Conservation (phyloP, 2,329 filamentous ascomycete species). For the Pseudofabraea citricarpa region DNA sequence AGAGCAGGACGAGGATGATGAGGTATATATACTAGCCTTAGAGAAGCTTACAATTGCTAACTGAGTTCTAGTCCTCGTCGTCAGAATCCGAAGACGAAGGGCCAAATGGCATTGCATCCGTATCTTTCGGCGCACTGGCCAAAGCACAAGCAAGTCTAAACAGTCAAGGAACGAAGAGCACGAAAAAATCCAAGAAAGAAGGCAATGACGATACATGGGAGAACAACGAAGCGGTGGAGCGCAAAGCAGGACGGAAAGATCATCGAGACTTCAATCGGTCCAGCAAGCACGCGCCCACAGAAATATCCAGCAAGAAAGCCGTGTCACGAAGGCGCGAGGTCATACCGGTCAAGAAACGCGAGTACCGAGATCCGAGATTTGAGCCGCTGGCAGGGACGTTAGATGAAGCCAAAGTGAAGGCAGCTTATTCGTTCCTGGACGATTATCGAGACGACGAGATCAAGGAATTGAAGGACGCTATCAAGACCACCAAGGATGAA, state of each 20-base stretch:
- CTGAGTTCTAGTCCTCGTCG: slow-evolving; percentile 2
- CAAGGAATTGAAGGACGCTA: slow-evolving; percentile 61
- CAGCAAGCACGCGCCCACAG: slow-evolving; percentile 85
- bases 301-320: slow-evolving; percentile 75
- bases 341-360: slow-evolving; percentile 54
- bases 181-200: slow-evolving; percentile 33
- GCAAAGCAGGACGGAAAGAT: slow-evolving; percentile 33
- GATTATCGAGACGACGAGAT: slow-evolving; percentile 85
- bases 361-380: slow-evolving; percentile 80
- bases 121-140: slow-evolving; percentile 88
- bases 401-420: slow-evolving; percentile 56
- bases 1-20: slow-evolving; percentile 5
- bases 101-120: slow-evolving; percentile 39
- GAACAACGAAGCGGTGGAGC: slow-evolving; percentile 36
- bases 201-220: slow-evolving; percentile 23
- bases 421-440: slow-evolving; percentile 82
- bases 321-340: slow-evolving; percentile 79
- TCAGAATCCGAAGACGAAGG: slow-evolving; percentile 14
- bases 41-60: too few species aligned
- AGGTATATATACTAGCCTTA: too few species aligned
- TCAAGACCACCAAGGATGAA: slow-evolving; percentile 65
- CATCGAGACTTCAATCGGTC: slow-evolving; percentile 43
- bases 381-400: slow-evolving; percentile 55
- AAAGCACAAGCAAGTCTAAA: slow-evolving; percentile 72
- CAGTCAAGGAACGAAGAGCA: slow-evolving; percentile 24